A percentile compares a stretch with the other conserved stretches of the same genome.
phyloP scores from a whole-genome alignment of 495 filamentous ascomycete species.

The Daldinia bambusicola region DNA sequence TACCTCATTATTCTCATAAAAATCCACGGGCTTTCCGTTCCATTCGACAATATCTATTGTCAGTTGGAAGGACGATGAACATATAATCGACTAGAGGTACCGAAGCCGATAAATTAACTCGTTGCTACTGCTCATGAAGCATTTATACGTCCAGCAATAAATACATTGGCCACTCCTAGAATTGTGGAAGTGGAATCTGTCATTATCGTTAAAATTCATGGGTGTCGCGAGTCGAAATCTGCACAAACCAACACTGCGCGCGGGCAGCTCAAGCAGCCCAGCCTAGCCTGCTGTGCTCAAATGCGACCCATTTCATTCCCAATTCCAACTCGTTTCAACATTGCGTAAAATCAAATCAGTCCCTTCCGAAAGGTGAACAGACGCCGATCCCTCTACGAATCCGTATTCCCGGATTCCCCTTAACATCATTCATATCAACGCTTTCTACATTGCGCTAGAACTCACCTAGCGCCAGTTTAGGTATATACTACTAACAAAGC shows the following conservation, averaged over 20 bases:
- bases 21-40: too few relatives aligned
- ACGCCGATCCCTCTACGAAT: background rate
- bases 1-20: background rate
- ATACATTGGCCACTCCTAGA: background rate
- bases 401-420: background rate
- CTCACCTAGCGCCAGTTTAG: too few relatives aligned
- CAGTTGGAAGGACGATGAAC: background rate
- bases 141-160: background rate
- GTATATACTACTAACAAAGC: background rate
- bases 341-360: background rate
- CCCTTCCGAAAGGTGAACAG: background rate
- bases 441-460: background rate
- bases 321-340: too few relatives aligned
- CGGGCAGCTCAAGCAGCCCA: background rate
- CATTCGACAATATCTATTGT: background rate
- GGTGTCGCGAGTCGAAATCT: conserved; percentile 23
- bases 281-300: background rate
- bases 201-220: conserved; percentile 33
- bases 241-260: background rate
- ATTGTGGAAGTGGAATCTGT: background rate
- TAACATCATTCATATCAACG: background rate
- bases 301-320: background rate
- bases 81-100: background rate
- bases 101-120: background rate
- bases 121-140: background rate